phyloP scores from a whole-genome alignment of 2,329 filamentous ascomycete species.

The Hawksworthiomyces lignivorus region DNA sequence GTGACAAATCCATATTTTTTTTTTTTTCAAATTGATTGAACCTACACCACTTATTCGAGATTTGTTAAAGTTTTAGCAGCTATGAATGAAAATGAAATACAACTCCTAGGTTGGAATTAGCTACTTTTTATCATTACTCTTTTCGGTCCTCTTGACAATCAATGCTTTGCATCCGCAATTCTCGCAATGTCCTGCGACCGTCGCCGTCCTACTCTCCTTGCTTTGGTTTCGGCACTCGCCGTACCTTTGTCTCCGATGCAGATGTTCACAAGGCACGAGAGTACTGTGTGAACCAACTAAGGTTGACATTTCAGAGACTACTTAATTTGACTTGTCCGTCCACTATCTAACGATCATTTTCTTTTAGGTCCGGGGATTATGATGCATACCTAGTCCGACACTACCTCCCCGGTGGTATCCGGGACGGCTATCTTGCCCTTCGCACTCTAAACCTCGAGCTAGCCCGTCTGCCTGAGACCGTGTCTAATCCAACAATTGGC shows the following conservation, averaged over 20 bases:
- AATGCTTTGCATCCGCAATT: constrained; percentile 33
- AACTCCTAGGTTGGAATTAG: too few relatives aligned
- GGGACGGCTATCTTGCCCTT: constrained; percentile 81
- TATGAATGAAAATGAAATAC: too few relatives aligned
- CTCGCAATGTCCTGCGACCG: constrained; percentile 31
- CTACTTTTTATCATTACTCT: too few relatives aligned
- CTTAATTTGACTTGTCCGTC: too few relatives aligned
- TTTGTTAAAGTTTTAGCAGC: too few relatives aligned
- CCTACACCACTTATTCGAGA: too few relatives aligned
- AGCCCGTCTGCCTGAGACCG: constrained; percentile 80
- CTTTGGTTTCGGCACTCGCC: constrained; percentile 16
- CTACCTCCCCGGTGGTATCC: constrained; percentile 68
- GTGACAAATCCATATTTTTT: too few relatives aligned
- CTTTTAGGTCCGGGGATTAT: constrained; percentile 56
- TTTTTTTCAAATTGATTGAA: too few relatives aligned
- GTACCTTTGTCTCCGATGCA: constrained; percentile 40
- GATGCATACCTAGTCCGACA: constrained; percentile 80
- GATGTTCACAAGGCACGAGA: constrained; percentile 45
- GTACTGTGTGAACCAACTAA: constrained; percentile 47
- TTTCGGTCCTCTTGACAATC: too few relatives aligned
- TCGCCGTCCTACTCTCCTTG: constrained; percentile 10
- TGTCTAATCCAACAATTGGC: constrained; percentile 80
- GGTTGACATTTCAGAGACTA: too few relatives aligned
- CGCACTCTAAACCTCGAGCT: constrained; percentile 91
- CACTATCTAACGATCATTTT: too few relatives aligned